Conservation (phyloP, 2,329 filamentous ascomycete genomes). For the Didymella sp. region DNA sequence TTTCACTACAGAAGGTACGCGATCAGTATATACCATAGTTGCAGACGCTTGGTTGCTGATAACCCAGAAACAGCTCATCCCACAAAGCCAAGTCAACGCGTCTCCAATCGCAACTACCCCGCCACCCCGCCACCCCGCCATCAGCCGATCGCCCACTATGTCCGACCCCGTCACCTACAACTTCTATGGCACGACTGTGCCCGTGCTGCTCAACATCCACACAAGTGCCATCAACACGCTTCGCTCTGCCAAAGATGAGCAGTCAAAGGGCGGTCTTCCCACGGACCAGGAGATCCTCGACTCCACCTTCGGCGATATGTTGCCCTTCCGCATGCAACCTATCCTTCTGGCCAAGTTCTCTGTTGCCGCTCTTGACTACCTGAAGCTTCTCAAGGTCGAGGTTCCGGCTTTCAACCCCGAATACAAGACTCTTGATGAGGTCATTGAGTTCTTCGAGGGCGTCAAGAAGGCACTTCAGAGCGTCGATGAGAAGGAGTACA, state of each 20-base stretch:
- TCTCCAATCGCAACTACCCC: not conserved
- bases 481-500: constrained; percentile 29
- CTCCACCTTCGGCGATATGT: constrained; percentile 27
- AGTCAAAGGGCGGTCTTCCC: constrained; percentile 20
- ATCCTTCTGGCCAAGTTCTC: constrained; percentile 26
- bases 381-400: constrained; percentile 16
- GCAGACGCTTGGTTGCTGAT: not conserved
- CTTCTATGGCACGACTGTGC: constrained; percentile 29
- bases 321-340: constrained; percentile 32
- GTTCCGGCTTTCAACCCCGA: constrained; percentile 16
- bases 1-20: not conserved
- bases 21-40: not conserved
- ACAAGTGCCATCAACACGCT: constrained; percentile 26
- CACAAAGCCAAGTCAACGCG: not conserved
- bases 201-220: constrained; percentile 19
- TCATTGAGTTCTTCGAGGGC: constrained; percentile 31
- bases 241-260: constrained; percentile 26
- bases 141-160: constrained; percentile 22
- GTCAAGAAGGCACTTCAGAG: constrained; percentile 21
- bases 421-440: constrained; percentile 26
- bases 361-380: constrained; percentile 12
- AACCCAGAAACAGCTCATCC: not conserved
- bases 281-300: constrained; percentile 30
- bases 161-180: constrained; percentile 25
- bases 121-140: not conserved